Percentiles rank a stretch among this genome's conserved stretches.
These are phyloP conservation scores for Talaromyces nanjingensis DNA, from an alignment of 495 filamentous ascomycete genomes.

Conservation along the genomic window DNA sequence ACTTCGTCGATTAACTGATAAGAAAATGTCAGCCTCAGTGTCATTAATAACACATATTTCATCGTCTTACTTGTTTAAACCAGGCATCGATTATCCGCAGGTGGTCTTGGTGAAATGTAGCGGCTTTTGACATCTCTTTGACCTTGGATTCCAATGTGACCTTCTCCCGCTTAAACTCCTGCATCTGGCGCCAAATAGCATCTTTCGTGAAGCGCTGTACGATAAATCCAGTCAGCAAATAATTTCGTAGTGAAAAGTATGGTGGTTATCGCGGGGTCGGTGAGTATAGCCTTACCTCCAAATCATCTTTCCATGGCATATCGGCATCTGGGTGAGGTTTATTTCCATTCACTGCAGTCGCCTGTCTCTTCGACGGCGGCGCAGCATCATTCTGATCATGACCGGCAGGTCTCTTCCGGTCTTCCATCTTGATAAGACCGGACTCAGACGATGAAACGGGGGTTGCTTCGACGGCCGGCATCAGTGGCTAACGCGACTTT, in stretches of 20 bases:
- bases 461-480: conserved; percentile 70
- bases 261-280: background rate
- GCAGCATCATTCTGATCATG: conserved; percentile 68
- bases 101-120: conserved; percentile 82
- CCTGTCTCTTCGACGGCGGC: conserved; percentile 81
- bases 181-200: conserved; percentile 95
- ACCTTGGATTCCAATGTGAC: conserved; percentile 66
- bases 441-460: conserved; percentile 62
- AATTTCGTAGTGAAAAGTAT: conserved; percentile 4
- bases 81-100: conserved; percentile 82
- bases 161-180: conserved; percentile 90
- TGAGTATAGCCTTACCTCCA: conserved; percentile 64
- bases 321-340: conserved; percentile 72
- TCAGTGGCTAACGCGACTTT: conserved; percentile 53
- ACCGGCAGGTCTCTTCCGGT: conserved; percentile 84
- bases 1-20: conserved; percentile 79
- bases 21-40: conserved; percentile 13
- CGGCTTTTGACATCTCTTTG: conserved; percentile 66
- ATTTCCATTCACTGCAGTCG: conserved; percentile 63
- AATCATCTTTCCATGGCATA: conserved; percentile 76
- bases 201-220: conserved; percentile 90
- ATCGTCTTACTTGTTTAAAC: conserved; percentile 71
- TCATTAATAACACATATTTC: background rate
- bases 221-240: conserved; percentile 16
- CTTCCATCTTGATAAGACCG: conserved; percentile 87